phyloP scores from a whole-genome alignment of 177 flowering plant species.

The Vitis hybrid region DNA sequence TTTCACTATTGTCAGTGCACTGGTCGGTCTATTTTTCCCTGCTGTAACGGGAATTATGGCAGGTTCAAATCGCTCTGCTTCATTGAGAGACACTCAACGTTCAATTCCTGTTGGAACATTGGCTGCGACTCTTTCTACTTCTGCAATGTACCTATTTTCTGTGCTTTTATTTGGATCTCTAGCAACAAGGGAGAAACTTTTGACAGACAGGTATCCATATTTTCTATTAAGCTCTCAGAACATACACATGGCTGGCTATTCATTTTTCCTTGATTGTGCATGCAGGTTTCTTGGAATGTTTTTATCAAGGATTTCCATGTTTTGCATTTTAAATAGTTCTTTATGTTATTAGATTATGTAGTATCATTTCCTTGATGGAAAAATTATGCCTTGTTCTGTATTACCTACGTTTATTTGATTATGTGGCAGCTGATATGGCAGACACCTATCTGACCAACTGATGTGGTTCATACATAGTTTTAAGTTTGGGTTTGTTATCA shows the following conservation, averaged over 20 bases:
- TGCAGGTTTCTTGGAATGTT: not conserved
- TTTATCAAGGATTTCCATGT: no score
- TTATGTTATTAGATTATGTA: no score
- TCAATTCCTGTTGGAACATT: conserved; percentile 95
- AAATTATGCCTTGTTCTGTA: no score
- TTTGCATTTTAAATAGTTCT: no score
- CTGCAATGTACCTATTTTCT: conserved; percentile 70
- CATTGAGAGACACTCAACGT: conserved; percentile 89
- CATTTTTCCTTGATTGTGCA: not conserved
- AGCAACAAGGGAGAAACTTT: conserved; percentile 83
- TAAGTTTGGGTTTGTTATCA: no score
- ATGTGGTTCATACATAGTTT: no score
- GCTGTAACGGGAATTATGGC: conserved; percentile 99
- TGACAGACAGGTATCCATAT: conserved; percentile 75
- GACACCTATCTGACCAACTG: no score
- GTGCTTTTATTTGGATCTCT: conserved; percentile 90
- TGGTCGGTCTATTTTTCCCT: conserved; percentile 99
- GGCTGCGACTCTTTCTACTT: conserved; percentile 83
- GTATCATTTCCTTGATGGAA: no score
- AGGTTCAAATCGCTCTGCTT: conserved; percentile 98
- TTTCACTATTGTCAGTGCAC: conserved; percentile 48
- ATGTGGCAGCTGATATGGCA: no score
- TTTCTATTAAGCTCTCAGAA: not conserved
- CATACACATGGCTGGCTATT: not conserved
- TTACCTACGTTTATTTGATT: no score